phyloP scores from a whole-genome alignment of 768 basidiomycete species.

The Trametes cingulata region DNA sequence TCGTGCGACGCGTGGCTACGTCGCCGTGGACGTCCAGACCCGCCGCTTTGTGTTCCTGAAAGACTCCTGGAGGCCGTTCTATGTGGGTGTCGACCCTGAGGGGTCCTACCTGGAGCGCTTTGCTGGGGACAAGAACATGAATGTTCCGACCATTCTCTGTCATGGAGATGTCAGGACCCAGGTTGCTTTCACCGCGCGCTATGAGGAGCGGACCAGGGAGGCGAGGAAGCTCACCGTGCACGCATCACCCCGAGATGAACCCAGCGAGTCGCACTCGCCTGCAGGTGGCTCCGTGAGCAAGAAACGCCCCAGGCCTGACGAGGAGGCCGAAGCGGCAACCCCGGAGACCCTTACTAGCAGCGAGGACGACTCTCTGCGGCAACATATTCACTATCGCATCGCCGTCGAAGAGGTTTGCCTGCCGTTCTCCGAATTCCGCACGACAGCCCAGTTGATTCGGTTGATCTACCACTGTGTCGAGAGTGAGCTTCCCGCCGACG shows the following conservation, averaged over 20 bases:
- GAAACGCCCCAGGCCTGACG: no score
- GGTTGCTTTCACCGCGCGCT: not conserved
- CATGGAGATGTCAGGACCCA: conserved; percentile 5
- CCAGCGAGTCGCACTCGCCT: not conserved
- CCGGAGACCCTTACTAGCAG: not conserved
- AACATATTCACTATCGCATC: no score
- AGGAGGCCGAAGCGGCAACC: not conserved
- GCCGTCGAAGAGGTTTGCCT: no score
- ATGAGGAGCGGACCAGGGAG: not conserved
- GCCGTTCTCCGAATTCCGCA: no score
- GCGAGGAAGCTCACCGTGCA: not conserved
- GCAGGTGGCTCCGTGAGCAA: not conserved
- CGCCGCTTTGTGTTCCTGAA: conserved; percentile 18
- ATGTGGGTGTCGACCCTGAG: not conserved
- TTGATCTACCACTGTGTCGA: not conserved
- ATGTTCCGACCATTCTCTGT: conserved; percentile 1
- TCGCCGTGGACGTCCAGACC: conserved; percentile 10
- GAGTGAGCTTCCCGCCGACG: not conserved
- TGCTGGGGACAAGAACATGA: not conserved
- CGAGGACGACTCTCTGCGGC: no score
- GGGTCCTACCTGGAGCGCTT: conserved; percentile 1
- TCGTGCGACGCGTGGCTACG: conserved; percentile 15
- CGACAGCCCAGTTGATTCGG: not conserved
- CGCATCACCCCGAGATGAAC: not conserved
- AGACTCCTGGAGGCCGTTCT: conserved; percentile 16